Evolutionary conservation across 495 filamentous ascomycete genomes (phyloP), one percentile per base, ranked within the genome.

Genomic region (Elasticomyces elasticus): DNA sequence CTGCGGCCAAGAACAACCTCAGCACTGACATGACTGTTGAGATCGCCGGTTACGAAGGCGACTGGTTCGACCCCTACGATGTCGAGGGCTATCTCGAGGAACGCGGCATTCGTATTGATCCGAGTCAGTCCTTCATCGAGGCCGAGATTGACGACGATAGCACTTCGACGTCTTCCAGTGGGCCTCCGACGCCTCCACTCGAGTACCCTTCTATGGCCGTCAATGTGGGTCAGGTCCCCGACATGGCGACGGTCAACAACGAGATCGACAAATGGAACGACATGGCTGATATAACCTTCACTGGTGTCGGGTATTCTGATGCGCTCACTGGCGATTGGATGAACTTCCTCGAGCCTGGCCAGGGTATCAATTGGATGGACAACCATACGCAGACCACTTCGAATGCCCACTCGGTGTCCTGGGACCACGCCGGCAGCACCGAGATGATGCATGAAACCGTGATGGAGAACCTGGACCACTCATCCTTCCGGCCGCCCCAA

Each of bases 1-100:
- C 42, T 28, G 42, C 55, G 11, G 52, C 30, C 0, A 38, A 46
- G 11, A 52, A 27, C 33, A 57, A 46, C 28, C 23, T 55, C 13
- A 58, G 15, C 20, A 56, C 49, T n/a, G 59, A 63, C 28, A 49
- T 58, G 46, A 58, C 45, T 22, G 50, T 61, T 9, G 59, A 61
- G 41, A 51, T 62, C 2, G 59, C 45, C 0, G 68, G 66, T 15
- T 69, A 66, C 62, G 73, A 79, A 35, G 83, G 84, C 22, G 83
- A 86, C 46, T 90, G 82, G 75, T 84, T 85, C 58, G 83, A 89
- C 58, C 72, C 82, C 5, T 72, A 79, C 44, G 86, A 89, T 60
- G 79, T 88, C 5, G 82, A 89, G 66, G 71, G 79, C 10, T 88
- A 82, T 64, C 73, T 91, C 17, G 67, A 70, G 49, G 70, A 79